These are phyloP conservation scores for Fusarium sacchari DNA, from an alignment of 2,329 filamentous ascomycete species.

Conservation along the genomic window DNA sequence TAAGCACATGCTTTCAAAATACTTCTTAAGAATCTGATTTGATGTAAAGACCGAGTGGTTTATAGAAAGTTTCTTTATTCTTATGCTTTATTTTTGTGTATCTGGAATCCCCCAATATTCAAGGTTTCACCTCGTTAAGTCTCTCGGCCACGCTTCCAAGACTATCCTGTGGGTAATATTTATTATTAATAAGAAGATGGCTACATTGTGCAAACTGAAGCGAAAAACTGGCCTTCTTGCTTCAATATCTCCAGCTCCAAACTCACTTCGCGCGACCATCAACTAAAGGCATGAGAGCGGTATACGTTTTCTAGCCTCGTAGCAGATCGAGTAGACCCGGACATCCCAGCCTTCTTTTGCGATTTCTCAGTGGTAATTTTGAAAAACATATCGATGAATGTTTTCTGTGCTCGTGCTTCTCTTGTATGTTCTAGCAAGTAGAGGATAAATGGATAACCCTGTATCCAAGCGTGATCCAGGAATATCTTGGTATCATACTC, in stretches of 20 bases:
- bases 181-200: fast-evolving
- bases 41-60: fast-evolving
- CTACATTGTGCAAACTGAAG: fast-evolving
- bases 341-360: neutral
- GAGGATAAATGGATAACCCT: neutral
- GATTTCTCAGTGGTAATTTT: neutral
- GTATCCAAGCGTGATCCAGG: neutral
- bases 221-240: neutral
- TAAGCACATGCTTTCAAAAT: fast-evolving
- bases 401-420: fast-evolving
- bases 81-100: fast-evolving
- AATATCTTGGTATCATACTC: fast-evolving
- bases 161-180: neutral
- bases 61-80: no score
- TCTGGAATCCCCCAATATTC: fast-evolving
- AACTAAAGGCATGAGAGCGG: no score
- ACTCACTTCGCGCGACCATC: neutral
- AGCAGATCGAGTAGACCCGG: neutral
- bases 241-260: neutral
- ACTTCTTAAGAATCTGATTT: fast-evolving
- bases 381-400: neutral
- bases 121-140: no score
- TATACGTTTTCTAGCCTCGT: neutral
- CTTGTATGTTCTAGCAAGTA: neutral
- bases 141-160: fast-evolving